Conservation (phyloP, 257 asterid genomes). For the Cinchona pubescens region DNA sequence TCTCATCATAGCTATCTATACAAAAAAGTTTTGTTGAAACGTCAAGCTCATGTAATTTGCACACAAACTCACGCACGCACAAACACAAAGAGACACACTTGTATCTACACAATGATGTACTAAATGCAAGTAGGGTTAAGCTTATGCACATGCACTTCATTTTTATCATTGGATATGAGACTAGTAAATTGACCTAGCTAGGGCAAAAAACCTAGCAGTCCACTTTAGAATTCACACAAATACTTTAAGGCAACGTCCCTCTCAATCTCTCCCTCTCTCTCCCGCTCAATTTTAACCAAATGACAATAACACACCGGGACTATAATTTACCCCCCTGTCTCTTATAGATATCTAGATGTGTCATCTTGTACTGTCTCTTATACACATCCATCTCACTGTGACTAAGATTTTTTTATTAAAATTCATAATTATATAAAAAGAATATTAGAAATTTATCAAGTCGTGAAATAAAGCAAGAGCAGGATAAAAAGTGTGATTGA, state of each 20-base stretch:
- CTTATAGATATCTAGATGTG: no score
- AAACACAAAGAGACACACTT: not conserved
- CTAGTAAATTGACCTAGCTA: constrained; percentile 22
- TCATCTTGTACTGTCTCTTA: no score
- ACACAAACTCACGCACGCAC: not conserved
- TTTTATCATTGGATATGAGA: constrained; percentile 25
- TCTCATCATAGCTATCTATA: not conserved
- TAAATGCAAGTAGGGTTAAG: not conserved
- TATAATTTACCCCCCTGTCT: no score
- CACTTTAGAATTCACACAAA: constrained; percentile 23
- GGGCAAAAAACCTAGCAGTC: constrained; percentile 44
- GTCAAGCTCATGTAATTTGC: constrained; percentile 19
- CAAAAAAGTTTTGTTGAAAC: constrained; percentile 5
- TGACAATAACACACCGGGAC: constrained; percentile 29
- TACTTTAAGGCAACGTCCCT: constrained; percentile 47
- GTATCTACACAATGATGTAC: not conserved
- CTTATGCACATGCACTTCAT: constrained; percentile 4
- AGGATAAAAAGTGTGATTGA: no score
- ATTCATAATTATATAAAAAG: no score
- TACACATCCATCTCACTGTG: no score
- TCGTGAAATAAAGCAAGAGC: no score
- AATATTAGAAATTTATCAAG: no score
- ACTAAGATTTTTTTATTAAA: no score
- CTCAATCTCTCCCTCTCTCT: constrained; percentile 38
- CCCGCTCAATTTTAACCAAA: constrained; percentile 38